These are phyloP conservation scores for Coffea canephora DNA, from an alignment of 257 asterid genomes.

Conservation along the genomic window DNA sequence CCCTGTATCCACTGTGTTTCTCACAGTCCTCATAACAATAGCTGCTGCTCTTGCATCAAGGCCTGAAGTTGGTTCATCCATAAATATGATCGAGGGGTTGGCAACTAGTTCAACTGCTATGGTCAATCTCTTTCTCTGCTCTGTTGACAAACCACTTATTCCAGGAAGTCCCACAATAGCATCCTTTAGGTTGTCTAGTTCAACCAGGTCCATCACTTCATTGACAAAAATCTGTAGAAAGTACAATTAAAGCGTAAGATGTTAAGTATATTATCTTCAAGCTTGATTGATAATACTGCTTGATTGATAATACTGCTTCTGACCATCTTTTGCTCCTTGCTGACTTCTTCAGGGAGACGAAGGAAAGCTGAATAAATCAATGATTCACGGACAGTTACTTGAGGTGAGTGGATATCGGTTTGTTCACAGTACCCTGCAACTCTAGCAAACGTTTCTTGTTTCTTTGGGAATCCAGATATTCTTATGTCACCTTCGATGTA, in stretches of 20 bases:
- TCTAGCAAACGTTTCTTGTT: slow-evolving; percentile 68
- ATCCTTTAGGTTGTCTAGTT: slow-evolving; percentile 48
- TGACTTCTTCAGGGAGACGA: slow-evolving; percentile 50
- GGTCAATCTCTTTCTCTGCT: slow-evolving; percentile 65
- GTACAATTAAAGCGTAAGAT: neutral
- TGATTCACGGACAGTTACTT: slow-evolving; percentile 61
- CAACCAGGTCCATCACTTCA: slow-evolving; percentile 64
- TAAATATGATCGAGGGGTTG: slow-evolving; percentile 67
- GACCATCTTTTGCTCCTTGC: slow-evolving; percentile 49
- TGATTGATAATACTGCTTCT: neutral
- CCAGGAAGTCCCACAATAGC: slow-evolving; percentile 66
- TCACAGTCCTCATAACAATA: slow-evolving; percentile 67
- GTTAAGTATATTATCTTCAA: neutral
- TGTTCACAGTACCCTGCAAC: slow-evolving; percentile 74
- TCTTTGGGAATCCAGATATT: slow-evolving; percentile 63
- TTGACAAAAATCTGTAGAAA: slow-evolving; percentile 46
- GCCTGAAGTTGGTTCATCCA: slow-evolving; percentile 79
- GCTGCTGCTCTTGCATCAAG: slow-evolving; percentile 79
- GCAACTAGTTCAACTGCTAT: slow-evolving; percentile 72
- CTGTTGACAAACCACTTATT: slow-evolving; percentile 57
- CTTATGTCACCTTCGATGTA: slow-evolving; percentile 59
- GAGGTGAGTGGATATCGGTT: slow-evolving; percentile 66
- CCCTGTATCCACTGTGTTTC: slow-evolving; percentile 77
- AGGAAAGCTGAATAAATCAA: slow-evolving; percentile 61
- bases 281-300: neutral